Base-by-base conservation (phyloP, 1,139 yeast genomes). In the Protomyces arabidopsidicola region DNA sequence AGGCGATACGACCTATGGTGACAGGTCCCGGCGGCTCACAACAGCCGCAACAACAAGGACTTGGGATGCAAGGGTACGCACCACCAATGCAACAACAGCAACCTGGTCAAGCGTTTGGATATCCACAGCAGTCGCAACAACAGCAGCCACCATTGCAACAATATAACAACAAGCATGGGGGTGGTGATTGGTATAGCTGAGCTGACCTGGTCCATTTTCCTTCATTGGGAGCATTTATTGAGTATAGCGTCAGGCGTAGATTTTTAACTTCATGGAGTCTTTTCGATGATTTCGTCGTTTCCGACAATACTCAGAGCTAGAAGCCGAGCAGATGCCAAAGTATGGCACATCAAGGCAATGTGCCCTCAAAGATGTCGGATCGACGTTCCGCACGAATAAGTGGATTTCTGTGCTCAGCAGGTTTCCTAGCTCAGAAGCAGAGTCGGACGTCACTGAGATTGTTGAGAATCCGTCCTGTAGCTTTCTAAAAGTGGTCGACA, bases 171-270 rank as follows among this genome's bases (percentile, higher is more conserved):
- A 10, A 6, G 18, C 18, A n/a, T 18, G 22, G 22, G 6, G 24
- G 48, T 12, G 48, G 48, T 42, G 48, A 42, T 42, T 42, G 48
- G 48, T 42, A 42, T 18, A 42, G 48, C 48, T 42, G 24, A 42
- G 14, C 12, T 10, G 48, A 16, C 48, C 22, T 14, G 4, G 5
- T 9, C 22, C 24, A 42, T 18, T n/a, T 20, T 42, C 12, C 22
- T 16, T 42, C 24, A 16, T 42, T 18, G 48, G 20, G 16, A n/a
- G 48, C 48, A 42, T 42, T 16, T 42, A 20, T 18, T 10, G 48
- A 42, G 48, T 18, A 42, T 42, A 42, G 48, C 48, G 48, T 20
- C 48, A 42, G 48, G 48, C 48, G 48, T 42, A 42, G 48, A 42
- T 1, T 42, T 4, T 16, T 18, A 4, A 10, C 18, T 18, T 18